A percentile compares a stretch with the other conserved stretches of the same genome.
phyloP scores from a whole-genome alignment of 202 grass and related monocot species.

The Dendrocalamus latiflorus region DNA sequence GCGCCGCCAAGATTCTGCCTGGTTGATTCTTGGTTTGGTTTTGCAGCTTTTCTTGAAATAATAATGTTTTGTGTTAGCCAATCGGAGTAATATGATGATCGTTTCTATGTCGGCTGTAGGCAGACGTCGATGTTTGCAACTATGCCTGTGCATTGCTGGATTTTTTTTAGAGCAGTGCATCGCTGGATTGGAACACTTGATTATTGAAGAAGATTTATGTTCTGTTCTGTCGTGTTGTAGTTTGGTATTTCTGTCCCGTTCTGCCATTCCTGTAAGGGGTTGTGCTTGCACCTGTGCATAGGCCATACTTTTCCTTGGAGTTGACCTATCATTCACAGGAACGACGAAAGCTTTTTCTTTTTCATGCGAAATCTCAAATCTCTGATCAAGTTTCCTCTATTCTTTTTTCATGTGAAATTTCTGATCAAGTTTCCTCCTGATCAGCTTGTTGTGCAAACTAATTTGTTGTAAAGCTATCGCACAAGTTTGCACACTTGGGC shows the following conservation, averaged over 20 bases:
- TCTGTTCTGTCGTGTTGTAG: background rate
- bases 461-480: background rate
- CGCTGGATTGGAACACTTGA: background rate
- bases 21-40: constrained; percentile 13
- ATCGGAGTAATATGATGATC: background rate
- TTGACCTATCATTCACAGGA: constrained; percentile 4
- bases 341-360: background rate
- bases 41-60: constrained; percentile 4
- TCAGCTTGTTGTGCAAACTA: background rate
- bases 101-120: constrained; percentile 1
- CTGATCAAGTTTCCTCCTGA: background rate
- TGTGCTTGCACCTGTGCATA: background rate
- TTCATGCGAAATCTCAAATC: background rate
- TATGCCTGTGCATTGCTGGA: background rate
- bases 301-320: background rate
- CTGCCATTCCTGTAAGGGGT: background rate
- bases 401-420: background rate
- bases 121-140: background rate
- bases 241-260: background rate
- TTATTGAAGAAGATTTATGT: background rate
- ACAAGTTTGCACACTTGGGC: background rate
- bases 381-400: background rate
- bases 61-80: background rate
- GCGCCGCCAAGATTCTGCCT: constrained; percentile 1
- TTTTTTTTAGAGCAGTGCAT: background rate